Evolutionary conservation across 345 rosid species (phyloP).

Genomic region (Hibiscus syriacus): DNA sequence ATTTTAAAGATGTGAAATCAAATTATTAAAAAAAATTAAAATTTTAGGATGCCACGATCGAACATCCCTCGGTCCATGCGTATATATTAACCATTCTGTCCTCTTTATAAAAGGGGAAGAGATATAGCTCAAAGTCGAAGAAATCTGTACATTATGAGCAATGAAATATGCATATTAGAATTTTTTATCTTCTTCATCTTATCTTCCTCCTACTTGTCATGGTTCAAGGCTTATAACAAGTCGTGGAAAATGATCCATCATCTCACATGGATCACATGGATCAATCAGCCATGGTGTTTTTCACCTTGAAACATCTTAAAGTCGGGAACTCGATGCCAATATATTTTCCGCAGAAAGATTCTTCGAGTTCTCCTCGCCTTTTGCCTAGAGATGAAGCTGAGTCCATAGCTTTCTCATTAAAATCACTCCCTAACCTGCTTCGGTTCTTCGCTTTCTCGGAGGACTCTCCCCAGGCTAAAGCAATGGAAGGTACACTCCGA

Average conservation of each 20-base stretch:
- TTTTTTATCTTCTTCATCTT: no score
- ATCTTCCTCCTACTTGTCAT: no score
- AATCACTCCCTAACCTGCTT: slow-evolving; percentile 24
- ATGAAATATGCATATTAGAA: no score
- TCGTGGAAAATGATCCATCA: not conserved
- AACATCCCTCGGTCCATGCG: no score
- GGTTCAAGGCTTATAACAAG: no score
- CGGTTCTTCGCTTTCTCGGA: slow-evolving; percentile 25
- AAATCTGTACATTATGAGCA: no score
- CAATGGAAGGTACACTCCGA: slow-evolving; percentile 30
- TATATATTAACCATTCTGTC: no score
- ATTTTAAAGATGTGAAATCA: no score
- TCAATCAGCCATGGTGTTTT: slow-evolving; percentile 24
- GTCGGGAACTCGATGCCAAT: slow-evolving; percentile 21
- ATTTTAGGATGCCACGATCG: no score
- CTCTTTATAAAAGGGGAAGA: no score
- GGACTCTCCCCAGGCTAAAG: slow-evolving; percentile 32
- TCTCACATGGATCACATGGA: slow-evolving; percentile 24
- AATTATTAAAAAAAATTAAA: no score
- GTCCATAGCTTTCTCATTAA: slow-evolving; percentile 25
- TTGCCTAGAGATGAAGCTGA: slow-evolving; percentile 29
- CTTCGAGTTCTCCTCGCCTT: slow-evolving; percentile 23
- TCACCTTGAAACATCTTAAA: slow-evolving; percentile 31
- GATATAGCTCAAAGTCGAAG: no score
- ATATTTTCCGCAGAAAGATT: slow-evolving; percentile 24